Conservation (phyloP, 1,284 basidiomycete species). For the Psilocybe mexicana region DNA sequence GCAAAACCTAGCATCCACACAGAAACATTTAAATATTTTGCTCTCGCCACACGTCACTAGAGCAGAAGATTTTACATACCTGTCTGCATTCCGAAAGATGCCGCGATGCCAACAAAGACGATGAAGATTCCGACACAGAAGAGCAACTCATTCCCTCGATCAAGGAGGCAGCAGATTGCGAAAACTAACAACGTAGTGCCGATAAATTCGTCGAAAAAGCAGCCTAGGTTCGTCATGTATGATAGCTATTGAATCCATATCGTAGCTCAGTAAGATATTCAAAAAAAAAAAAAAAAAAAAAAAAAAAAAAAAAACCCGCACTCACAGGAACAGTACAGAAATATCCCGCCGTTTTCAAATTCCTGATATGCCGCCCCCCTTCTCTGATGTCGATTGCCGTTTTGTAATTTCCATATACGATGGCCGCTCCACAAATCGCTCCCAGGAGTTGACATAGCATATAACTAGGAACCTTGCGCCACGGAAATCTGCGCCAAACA, state of each 20-base stretch:
- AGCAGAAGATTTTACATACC: slow-evolving; percentile 7
- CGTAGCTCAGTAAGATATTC: neutral
- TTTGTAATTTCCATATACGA: slow-evolving; percentile 50
- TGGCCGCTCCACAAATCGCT: slow-evolving; percentile 41
- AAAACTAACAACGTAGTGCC: slow-evolving; percentile 37
- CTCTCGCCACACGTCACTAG: neutral
- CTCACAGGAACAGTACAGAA: slow-evolving; percentile 41
- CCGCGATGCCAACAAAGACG: slow-evolving; percentile 44
- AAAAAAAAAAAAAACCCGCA: no score
- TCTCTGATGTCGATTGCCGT: slow-evolving; percentile 47
- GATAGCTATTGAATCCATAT: slow-evolving; percentile 17
- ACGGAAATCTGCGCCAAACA: slow-evolving; percentile 63
- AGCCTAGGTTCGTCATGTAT: slow-evolving; percentile 28
- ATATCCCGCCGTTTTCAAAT: slow-evolving; percentile 41
- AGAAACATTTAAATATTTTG: neutral
- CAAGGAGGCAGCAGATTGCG: slow-evolving; percentile 24
- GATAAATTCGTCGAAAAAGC: slow-evolving; percentile 39
- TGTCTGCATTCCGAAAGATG: slow-evolving; percentile 48
- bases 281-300: slow-evolving; percentile 18
- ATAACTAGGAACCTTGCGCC: slow-evolving; percentile 61
- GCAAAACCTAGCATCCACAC: slow-evolving; percentile 33
- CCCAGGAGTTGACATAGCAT: slow-evolving; percentile 50
- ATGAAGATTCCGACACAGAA: slow-evolving; percentile 48
- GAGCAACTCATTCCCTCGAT: slow-evolving; percentile 22
- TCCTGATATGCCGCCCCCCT: slow-evolving; percentile 39